These are phyloP conservation scores for Hagleromyces aurorensis DNA, from an alignment of 805 yeast genomes.

Conservation along the genomic window DNA sequence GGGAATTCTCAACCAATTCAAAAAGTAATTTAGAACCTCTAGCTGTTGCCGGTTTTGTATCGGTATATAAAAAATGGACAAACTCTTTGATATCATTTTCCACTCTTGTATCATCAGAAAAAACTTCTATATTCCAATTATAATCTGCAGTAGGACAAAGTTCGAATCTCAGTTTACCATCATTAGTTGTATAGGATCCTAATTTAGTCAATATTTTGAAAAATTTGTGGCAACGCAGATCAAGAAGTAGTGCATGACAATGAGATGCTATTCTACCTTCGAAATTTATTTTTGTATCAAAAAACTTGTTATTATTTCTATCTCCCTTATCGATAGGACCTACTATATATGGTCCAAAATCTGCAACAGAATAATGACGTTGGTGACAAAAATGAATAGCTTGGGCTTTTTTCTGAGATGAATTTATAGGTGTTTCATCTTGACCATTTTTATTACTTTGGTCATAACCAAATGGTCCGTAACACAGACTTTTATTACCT, in stretches of 20 bases:
- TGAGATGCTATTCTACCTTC: constrained; percentile 7
- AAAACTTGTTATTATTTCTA: no score
- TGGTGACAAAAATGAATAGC: no score
- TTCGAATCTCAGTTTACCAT: constrained; percentile 4
- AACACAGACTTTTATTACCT: no score
- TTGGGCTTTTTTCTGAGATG: no score
- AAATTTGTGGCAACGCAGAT: constrained; percentile 12
- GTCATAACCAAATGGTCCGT: no score
- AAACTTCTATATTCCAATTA: constrained; percentile 6
- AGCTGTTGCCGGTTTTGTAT: constrained; percentile 14
- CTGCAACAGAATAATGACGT: no score
- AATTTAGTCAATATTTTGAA: constrained; percentile 4
- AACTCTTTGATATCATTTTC: constrained; percentile 3
- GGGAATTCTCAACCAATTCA: constrained; percentile 14
- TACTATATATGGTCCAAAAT: no score
- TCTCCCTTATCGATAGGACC: no score
- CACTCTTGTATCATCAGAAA: no score
- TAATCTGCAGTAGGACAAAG: neutral
- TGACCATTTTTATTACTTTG: no score
- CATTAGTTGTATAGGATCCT: constrained; percentile 4
- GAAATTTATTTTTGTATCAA: no score
- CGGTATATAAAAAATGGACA: constrained; percentile 23
- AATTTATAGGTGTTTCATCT: no score
- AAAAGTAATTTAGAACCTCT: constrained; percentile 9
- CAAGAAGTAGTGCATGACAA: constrained; percentile 22